phyloP scores from a whole-genome alignment of 2,329 filamentous ascomycete genomes.

The Penicillium sp. region DNA sequence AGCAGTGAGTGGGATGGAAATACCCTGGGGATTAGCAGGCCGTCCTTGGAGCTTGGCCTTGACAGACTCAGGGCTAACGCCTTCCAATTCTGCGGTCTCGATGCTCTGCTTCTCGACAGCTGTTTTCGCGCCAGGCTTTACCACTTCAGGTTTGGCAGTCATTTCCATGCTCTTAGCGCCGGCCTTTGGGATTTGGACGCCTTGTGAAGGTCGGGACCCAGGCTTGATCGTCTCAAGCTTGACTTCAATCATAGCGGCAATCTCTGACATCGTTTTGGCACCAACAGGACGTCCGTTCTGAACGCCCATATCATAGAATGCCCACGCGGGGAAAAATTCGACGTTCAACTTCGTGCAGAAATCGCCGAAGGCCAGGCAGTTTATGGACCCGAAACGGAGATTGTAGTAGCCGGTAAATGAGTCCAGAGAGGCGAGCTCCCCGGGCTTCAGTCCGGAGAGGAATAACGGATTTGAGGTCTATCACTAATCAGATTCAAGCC shows the following conservation, averaged over 20 bases:
- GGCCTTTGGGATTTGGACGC: slow-evolving; percentile 66
- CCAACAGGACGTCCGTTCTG: slow-evolving; percentile 63
- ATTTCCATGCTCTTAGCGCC: slow-evolving; percentile 57
- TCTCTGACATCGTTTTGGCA: slow-evolving; percentile 60
- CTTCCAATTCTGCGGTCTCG: slow-evolving; percentile 30
- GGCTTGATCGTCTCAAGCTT: slow-evolving; percentile 75
- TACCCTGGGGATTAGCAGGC: slow-evolving; percentile 71
- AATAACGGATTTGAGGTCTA: slow-evolving; percentile 73
- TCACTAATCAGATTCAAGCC: slow-evolving; percentile 21
- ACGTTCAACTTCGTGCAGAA: slow-evolving; percentile 69
- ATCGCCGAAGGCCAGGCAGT: slow-evolving; percentile 81
- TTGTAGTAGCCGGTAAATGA: slow-evolving; percentile 80
- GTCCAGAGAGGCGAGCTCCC: slow-evolving; percentile 54
- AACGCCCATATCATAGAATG: slow-evolving; percentile 76
- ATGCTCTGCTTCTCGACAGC: slow-evolving; percentile 34
- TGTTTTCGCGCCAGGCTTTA: slow-evolving; percentile 41
- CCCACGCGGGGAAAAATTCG: slow-evolving; percentile 69
- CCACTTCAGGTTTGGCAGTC: slow-evolving; percentile 38
- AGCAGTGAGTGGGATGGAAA: slow-evolving; percentile 71
- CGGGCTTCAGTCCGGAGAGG: slow-evolving; percentile 49
- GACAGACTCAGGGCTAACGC: slow-evolving; percentile 41
- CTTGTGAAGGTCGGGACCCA: slow-evolving; percentile 68
- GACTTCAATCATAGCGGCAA: slow-evolving; percentile 72
- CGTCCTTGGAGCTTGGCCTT: slow-evolving; percentile 52
- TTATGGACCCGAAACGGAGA: slow-evolving; percentile 80